Evolutionary conservation across 257 asterid genomes (phyloP).

Genomic region (Ballota nigra): DNA sequence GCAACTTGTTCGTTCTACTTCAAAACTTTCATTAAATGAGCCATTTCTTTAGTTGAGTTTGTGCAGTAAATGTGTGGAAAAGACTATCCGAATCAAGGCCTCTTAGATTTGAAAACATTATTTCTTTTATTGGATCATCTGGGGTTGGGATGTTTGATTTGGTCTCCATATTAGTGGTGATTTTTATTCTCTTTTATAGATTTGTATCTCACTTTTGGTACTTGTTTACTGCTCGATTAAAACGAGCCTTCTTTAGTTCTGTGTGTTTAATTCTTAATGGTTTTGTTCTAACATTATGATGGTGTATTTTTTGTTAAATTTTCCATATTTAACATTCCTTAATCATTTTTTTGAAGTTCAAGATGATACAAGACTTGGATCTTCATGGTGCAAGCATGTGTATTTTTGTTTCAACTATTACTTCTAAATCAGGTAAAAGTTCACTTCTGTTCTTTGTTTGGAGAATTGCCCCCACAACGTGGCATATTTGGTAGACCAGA

Average conservation of each 20-base stretch:
- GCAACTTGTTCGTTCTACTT: neutral
- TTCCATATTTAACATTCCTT: neutral
- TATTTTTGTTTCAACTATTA: neutral
- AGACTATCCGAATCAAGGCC: neutral
- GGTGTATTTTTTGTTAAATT: neutral
- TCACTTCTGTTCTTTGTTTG: neutral
- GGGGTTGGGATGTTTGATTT: constrained; percentile 4
- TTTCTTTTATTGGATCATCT: neutral
- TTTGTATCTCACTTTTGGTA: neutral
- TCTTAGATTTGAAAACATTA: neutral
- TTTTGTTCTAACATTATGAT: neutral
- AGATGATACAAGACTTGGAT: neutral
- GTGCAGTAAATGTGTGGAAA: constrained; percentile 2
- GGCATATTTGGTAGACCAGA: constrained; percentile 8
- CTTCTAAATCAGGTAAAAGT: neutral
- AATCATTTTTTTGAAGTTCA: neutral
- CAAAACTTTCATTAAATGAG: constrained; percentile 20
- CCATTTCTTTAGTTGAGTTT: constrained; percentile 18
- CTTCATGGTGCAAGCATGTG: neutral
- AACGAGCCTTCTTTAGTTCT: neutral
- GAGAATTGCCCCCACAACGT: neutral
- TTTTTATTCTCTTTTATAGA: neutral
- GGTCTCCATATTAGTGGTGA: neutral
- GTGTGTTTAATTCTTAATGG: neutral
- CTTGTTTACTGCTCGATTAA: neutral